phyloP scores from a whole-genome alignment of 73 alveolate genomes.

The Tetrahymena elliotti region DNA sequence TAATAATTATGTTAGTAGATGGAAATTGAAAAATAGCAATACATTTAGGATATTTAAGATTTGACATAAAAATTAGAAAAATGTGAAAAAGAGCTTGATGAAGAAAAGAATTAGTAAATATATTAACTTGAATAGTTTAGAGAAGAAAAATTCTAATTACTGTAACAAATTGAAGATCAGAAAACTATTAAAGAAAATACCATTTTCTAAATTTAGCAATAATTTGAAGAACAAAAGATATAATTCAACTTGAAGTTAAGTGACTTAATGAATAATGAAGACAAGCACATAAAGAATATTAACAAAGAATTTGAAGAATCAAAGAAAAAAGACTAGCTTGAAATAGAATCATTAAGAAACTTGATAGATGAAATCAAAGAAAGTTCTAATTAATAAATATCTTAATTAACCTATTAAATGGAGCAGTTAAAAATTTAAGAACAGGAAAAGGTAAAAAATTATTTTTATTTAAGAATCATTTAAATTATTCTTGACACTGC shows the following conservation, averaged over 20 bases:
- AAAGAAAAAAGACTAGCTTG: neutral
- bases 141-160: neutral
- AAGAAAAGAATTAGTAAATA: neutral
- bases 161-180: neutral
- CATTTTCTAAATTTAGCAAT: neutral
- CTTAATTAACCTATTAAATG: neutral
- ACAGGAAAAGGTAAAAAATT: neutral
- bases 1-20: neutral
- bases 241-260: neutral
- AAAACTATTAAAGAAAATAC: neutral
- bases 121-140: neutral
- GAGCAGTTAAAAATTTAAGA: neutral
- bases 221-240: neutral
- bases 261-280: neutral
- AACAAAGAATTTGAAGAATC: neutral
- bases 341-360: neutral
- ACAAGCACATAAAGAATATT: neutral
- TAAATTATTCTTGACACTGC: too few relatives aligned
- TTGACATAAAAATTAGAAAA: neutral
- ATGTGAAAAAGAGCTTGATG: neutral
- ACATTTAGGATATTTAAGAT: neutral
- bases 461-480: too few relatives aligned
- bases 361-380: neutral
- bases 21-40: neutral
- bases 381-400: neutral